Evolutionary conservation across 1,284 basidiomycete genomes (phyloP).

Genomic region (Naganishia albida): DNA sequence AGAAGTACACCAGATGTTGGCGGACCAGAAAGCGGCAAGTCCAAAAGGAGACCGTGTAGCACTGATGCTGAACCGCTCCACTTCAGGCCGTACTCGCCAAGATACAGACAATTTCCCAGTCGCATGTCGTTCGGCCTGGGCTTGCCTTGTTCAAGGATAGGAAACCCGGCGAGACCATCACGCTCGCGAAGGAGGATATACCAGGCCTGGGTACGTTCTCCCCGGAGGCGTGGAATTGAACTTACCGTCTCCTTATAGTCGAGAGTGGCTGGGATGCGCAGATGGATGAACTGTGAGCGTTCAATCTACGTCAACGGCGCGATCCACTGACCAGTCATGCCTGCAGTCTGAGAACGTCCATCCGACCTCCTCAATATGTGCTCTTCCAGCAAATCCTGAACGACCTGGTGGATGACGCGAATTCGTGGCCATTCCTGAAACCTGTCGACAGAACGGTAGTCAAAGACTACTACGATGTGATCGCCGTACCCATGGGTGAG

Average conservation of each 20-base stretch:
- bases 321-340: not conserved
- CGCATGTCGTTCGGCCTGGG: constrained; percentile 83
- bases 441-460: constrained; percentile 79
- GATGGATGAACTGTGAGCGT: constrained; percentile 75
- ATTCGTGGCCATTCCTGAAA: constrained; percentile 71
- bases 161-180: constrained; percentile 47
- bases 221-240: constrained; percentile 5
- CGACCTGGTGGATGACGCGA: constrained; percentile 77
- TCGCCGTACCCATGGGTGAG: constrained; percentile 91
- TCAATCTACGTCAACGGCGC: not conserved
- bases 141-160: constrained; percentile 70
- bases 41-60: too few species aligned
- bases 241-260: constrained; percentile 55
- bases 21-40: constrained; percentile 73
- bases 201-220: constrained; percentile 72
- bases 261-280: constrained; percentile 93
- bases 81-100: constrained; percentile 73
- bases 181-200: constrained; percentile 61
- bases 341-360: constrained; percentile 58
- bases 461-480: constrained; percentile 85
- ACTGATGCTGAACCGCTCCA: not conserved
- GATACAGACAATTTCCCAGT: constrained; percentile 83
- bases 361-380: constrained; percentile 61
- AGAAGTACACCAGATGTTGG: constrained; percentile 74
- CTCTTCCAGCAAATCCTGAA: constrained; percentile 80